phyloP scores from a whole-genome alignment of 176 grass and related monocot genomes.

The Bolboschoenus planiculmis region DNA sequence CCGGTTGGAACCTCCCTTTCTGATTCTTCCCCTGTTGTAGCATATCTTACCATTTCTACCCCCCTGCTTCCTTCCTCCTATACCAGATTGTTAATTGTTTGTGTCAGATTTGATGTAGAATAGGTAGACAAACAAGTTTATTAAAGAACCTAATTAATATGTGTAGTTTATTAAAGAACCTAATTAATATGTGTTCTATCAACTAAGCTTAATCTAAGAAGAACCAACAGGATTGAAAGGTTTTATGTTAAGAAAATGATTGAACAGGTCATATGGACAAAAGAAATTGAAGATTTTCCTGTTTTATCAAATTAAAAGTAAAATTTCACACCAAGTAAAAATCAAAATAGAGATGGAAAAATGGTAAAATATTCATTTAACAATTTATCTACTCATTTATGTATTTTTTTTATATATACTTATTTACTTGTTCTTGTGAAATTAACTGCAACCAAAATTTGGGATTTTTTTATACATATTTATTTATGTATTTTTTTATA shows the following conservation, averaged over 20 bases:
- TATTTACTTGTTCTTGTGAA: not conserved
- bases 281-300: not conserved
- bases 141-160: not conserved
- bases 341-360: not conserved
- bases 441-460: not conserved
- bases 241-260: not conserved
- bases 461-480: not conserved
- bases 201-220: not conserved
- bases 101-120: not conserved
- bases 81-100: conserved; percentile 18
- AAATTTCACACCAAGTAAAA: not conserved
- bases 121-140: not conserved
- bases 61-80: conserved; percentile 26
- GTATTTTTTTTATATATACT: not conserved
- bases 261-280: not conserved
- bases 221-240: not conserved
- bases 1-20: conserved; percentile 72
- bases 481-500: no score
- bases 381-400: not conserved
- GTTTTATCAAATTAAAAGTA: not conserved
- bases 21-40: conserved; percentile 41
- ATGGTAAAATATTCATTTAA: not conserved
- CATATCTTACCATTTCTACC: conserved; percentile 43
- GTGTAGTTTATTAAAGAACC: not conserved
- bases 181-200: no score